Percentiles rank a stretch among this genome's conserved stretches.
Evolutionary conservation across 352 stramenopile species (phyloP).

Genomic region (Globisporangium yorkense): DNA sequence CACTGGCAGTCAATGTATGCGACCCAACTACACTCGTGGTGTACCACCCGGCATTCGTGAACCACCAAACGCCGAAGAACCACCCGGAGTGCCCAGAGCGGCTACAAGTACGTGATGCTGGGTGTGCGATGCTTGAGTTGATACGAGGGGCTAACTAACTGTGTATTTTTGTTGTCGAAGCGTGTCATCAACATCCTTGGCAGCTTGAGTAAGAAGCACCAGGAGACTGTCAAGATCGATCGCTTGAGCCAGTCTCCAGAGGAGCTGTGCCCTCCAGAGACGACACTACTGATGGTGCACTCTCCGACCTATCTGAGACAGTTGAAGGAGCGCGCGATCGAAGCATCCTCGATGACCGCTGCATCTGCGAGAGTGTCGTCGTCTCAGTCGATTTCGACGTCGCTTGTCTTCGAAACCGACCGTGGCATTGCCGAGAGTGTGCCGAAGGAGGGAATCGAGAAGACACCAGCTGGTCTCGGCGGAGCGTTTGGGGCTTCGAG

Average conservation of each 20-base stretch:
- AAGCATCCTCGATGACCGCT: conserved; percentile 38
- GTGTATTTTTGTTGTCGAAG: conserved; percentile 16
- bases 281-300: conserved; percentile 75
- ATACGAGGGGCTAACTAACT: neutral
- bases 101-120: conserved; percentile 53
- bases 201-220: conserved; percentile 56
- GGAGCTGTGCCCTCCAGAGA: conserved; percentile 68
- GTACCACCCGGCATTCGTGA: conserved; percentile 79
- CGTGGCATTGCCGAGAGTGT: conserved; percentile 47
- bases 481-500: conserved; percentile 68
- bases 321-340: conserved; percentile 55
- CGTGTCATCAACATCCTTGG: conserved; percentile 65
- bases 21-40: conserved; percentile 64
- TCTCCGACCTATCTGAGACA: conserved; percentile 76
- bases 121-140: neutral
- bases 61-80: conserved; percentile 80
- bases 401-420: conserved; percentile 79
- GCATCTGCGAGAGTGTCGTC: conserved; percentile 18
- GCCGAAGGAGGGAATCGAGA: conserved; percentile 26
- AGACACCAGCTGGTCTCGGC: conserved; percentile 39
- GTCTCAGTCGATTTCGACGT: conserved; percentile 28
- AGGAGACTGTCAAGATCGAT: conserved; percentile 64
- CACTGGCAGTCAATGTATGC: conserved; percentile 11
- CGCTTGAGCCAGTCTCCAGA: conserved; percentile 59
- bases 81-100: conserved; percentile 78